Conservation (phyloP, 768 basidiomycete species). For the Termitomyces titanicus region DNA sequence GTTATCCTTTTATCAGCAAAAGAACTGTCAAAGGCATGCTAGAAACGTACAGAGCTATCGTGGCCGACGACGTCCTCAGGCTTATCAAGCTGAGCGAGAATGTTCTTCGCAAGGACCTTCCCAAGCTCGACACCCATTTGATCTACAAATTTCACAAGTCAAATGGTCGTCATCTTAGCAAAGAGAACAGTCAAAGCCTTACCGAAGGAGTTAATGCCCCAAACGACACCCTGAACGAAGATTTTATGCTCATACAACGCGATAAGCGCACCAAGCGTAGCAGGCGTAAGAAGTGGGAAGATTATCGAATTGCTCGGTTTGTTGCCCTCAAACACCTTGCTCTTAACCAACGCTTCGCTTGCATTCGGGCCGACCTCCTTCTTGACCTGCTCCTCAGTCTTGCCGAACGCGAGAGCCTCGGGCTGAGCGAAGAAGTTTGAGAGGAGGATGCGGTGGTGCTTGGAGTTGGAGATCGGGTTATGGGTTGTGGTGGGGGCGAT, state of each 20-base stretch:
- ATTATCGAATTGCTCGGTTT: conserved; percentile 94
- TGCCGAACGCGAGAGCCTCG: conserved; percentile 96
- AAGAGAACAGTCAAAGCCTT: conserved; percentile 17
- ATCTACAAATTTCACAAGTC: conserved; percentile 39
- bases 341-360: conserved; percentile 86
- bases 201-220: conserved; percentile 99
- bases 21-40: not conserved
- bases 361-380: conserved; percentile 65
- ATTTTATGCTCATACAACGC: conserved; percentile 98
- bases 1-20: not conserved
- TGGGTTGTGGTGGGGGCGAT: conserved; percentile 85
- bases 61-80: conserved; percentile 81
- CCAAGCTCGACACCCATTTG: conserved; percentile 99
- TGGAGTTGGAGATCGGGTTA: conserved; percentile 83
- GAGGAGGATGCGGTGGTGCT: conserved; percentile 96
- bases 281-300: conserved; percentile 90
- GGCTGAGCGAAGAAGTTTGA: conserved; percentile 99
- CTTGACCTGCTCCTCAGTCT: conserved; percentile 85
- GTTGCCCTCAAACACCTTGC: conserved; percentile 98
- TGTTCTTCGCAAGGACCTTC: conserved; percentile 95
- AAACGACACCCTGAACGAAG: conserved; percentile 94
- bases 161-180: not conserved
- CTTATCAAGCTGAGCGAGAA: conserved; percentile 81
- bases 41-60: conserved; percentile 65
- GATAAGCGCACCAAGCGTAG: conserved; percentile 84